Base-by-base conservation (phyloP, 1,284 basidiomycete species). In the Hemileia vastatrix region DNA sequence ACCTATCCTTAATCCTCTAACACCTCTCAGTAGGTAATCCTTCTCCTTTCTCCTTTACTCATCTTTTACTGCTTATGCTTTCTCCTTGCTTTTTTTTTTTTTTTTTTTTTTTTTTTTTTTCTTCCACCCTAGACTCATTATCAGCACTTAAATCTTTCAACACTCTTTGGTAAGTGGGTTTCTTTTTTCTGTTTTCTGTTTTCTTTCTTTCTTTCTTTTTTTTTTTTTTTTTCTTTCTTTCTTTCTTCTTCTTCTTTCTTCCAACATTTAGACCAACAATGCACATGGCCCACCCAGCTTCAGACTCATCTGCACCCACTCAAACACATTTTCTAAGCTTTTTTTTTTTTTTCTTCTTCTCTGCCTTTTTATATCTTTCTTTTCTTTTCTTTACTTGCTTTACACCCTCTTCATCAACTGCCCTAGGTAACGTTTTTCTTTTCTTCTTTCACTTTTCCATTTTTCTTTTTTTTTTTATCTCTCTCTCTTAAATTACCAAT, bases 91-190 rank as follows among this genome's bases (percentile, higher is more conserved):
- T 52, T 52, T 6, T 23, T 52, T 52, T 52, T 6, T 23, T 6
- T 52, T 23, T 52, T 52, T 52, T 52, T 8, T 52, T 9, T 52
- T 23, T 19, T 5, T 23, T 52, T 52, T 52, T 52, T 23, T 27
- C 4, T 23, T 23, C 6, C 31, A 24, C 31, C 23, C 31, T 52
- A 24, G 18, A 6, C 31, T 23, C 31, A 18, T 52, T 52, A 24
- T 24, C 11, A 23, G 6, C 23, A 18, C 31, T 21, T 27, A 4
- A 24, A 24, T 19, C 11, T 52, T 27, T 52, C 31, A 8, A 18
- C 31, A 24, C 31, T 52, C 6, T 52, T 27, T 23, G 13, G 23
- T 6, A 13, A 24, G 23, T 27, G 9, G 9, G 11, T 52, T 52
- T 27, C 11, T 23, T 52, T 23, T 52, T 18, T 52, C 6, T 52